A percentile compares a stretch with the other conserved stretches of the same genome.
Conservation (phyloP, 139 green algal genomes). For the Auxenochlorella pyrenoidosa region DNA sequence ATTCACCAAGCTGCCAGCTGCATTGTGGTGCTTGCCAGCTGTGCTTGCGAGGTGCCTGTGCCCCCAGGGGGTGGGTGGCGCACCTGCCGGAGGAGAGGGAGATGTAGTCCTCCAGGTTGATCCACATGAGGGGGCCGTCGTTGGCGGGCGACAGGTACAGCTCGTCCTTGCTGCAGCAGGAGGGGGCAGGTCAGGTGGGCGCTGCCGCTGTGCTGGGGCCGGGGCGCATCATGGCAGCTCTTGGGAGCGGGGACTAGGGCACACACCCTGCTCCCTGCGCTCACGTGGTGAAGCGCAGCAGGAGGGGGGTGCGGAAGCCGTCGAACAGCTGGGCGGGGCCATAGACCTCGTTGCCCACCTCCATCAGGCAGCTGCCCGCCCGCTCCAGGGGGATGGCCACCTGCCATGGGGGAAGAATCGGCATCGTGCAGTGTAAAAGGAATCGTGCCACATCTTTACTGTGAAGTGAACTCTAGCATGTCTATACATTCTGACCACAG, state of each 20-base stretch:
- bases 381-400: constrained; percentile 62
- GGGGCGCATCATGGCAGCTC: too few species aligned
- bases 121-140: constrained; percentile 71
- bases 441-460: too few species aligned
- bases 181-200: too few species aligned
- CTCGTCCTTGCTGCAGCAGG: constrained; percentile 53
- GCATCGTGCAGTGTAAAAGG: too few species aligned
- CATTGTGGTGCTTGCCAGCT: too few species aligned
- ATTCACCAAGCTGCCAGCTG: too few species aligned
- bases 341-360: constrained; percentile 59
- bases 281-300: constrained; percentile 64
- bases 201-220: too few species aligned
- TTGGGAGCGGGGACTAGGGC: too few species aligned
- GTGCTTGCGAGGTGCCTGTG: background rate
- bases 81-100: background rate
- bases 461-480: too few species aligned
- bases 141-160: constrained; percentile 70
- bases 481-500: too few species aligned
- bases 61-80: too few species aligned
- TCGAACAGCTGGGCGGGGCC: constrained; percentile 38
- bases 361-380: constrained; percentile 63
- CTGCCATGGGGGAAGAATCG: constrained; percentile 67
- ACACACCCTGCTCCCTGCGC: background rate
- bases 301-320: constrained; percentile 60
- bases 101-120: constrained; percentile 83